A percentile compares a stretch with the other conserved stretches of the same genome.
Evolutionary conservation across 352 stramenopile species (phyloP).

Genomic region (Pythium brachiatum): DNA sequence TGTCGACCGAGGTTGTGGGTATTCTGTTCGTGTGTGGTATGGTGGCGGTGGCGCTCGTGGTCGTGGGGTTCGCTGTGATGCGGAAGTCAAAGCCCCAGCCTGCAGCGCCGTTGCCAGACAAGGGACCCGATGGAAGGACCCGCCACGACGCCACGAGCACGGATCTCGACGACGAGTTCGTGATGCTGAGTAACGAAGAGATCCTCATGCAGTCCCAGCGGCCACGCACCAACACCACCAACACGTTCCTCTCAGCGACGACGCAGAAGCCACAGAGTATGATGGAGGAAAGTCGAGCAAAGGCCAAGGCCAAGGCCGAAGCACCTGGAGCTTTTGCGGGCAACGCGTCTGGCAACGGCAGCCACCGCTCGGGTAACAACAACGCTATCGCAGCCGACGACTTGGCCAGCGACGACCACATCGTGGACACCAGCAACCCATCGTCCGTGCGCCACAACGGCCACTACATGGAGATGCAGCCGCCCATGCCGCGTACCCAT

Average conservation of each 20-base stretch:
- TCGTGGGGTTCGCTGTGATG: conserved; percentile 67
- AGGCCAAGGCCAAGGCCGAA: conserved; percentile 26
- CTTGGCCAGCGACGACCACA: conserved; percentile 19
- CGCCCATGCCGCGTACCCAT: neutral
- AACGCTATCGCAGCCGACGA: neutral
- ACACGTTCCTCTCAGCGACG: conserved; percentile 53
- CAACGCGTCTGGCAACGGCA: neutral
- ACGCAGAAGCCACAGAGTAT: conserved; percentile 28
- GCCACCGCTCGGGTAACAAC: neutral
- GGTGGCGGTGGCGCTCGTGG: conserved; percentile 55
- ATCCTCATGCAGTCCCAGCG: conserved; percentile 45
- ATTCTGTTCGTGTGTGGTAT: conserved; percentile 73
- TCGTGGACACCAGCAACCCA: conserved; percentile 25
- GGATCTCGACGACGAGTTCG: conserved; percentile 64
- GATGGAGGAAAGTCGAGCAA: conserved; percentile 45
- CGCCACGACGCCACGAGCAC: conserved; percentile 30
- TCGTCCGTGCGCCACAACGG: conserved; percentile 27
- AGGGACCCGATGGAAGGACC: conserved; percentile 23
- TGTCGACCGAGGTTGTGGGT: conserved; percentile 63
- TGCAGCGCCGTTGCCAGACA: conserved; percentile 12
- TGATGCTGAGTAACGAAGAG: conserved; percentile 78
- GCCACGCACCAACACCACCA: conserved; percentile 36
- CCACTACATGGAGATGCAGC: conserved; percentile 30
- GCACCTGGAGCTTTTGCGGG: conserved; percentile 8
- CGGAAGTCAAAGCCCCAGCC: conserved; percentile 30